phyloP scores from a whole-genome alignment of 1,284 basidiomycete species.

The Phellinidium pouzarii region DNA sequence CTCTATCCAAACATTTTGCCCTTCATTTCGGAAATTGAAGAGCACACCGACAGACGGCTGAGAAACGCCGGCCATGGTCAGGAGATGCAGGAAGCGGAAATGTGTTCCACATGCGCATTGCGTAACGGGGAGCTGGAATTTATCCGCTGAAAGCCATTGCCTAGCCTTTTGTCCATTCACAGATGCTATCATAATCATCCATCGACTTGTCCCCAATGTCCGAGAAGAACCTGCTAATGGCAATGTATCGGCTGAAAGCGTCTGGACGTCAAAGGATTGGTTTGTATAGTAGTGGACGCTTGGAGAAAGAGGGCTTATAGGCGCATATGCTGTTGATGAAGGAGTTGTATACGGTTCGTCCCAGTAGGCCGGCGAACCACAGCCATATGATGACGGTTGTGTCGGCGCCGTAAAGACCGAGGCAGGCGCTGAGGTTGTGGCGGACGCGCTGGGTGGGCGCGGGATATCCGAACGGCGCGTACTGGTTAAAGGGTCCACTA shows the following conservation, averaged over 20 bases:
- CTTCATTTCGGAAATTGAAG: conserved; percentile 10
- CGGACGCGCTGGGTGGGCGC: background rate
- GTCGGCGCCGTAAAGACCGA: background rate
- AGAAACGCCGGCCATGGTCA: background rate
- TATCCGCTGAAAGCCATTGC: background rate
- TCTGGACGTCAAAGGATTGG: background rate
- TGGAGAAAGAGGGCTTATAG: background rate
- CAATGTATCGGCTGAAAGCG: background rate
- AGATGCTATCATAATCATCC: background rate
- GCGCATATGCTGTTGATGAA: too few relatives aligned
- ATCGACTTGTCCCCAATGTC: background rate
- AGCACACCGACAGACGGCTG: background rate
- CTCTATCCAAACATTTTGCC: conserved; percentile 6
- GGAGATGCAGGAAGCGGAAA: conserved; percentile 6
- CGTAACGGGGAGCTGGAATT: background rate
- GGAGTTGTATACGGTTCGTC: too few relatives aligned
- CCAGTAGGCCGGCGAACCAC: too few relatives aligned
- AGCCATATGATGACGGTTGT: background rate
- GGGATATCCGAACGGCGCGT: background rate
- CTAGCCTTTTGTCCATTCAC: background rate
- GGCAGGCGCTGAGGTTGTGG: background rate
- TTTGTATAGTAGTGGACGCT: background rate
- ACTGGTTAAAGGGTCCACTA: background rate
- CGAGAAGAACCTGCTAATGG: background rate
- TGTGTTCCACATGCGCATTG: conserved; percentile 4